Conservation (phyloP, 2,329 filamentous ascomycete species). For the Thelonectria blattea region DNA sequence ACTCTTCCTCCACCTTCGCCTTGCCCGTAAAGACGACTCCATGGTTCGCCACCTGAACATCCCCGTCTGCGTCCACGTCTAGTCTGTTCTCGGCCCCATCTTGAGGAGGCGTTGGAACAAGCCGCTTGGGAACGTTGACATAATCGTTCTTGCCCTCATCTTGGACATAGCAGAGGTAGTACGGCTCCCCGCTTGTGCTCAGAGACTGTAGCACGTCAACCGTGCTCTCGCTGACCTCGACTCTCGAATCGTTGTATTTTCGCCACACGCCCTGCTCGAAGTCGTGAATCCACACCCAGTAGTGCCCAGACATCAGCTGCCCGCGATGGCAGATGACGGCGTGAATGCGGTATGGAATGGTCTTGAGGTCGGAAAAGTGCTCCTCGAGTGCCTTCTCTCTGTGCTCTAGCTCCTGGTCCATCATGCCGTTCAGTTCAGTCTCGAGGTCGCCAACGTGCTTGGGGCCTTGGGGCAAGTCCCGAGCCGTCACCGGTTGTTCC, state of each 20-base stretch:
- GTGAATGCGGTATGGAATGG: slow-evolving; percentile 81
- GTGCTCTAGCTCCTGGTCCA: slow-evolving; percentile 48
- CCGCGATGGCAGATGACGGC: slow-evolving; percentile 93
- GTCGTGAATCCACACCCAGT: slow-evolving; percentile 96
- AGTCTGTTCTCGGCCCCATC: slow-evolving; percentile 2
- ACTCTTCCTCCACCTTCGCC: slow-evolving; percentile 15
- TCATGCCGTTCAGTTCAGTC: slow-evolving; percentile 49
- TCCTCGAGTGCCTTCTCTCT: slow-evolving; percentile 38
- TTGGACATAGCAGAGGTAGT: slow-evolving; percentile 83
- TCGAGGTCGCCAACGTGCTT: slow-evolving; percentile 33
- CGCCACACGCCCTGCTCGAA: slow-evolving; percentile 84
- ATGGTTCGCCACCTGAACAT: slow-evolving; percentile 26
- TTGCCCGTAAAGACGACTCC: slow-evolving; percentile 8
- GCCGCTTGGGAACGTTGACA: slow-evolving; percentile 54
- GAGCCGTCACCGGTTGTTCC: background rate
- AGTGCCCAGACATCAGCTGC: slow-evolving; percentile 78
- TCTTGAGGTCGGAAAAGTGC: slow-evolving; percentile 58
- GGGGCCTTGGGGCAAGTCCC: slow-evolving; percentile 15
- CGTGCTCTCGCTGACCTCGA: slow-evolving; percentile 71
- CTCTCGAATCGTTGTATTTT: slow-evolving; percentile 89
- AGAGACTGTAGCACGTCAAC: slow-evolving; percentile 73
- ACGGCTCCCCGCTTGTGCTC: slow-evolving; percentile 75
- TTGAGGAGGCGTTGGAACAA: slow-evolving; percentile 27
- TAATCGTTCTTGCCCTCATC: slow-evolving; percentile 66
- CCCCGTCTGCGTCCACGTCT: slow-evolving; percentile 34